Evolutionary conservation across 306 rosid genomes (phyloP), one percentile per base, ranked within the genome.

Genomic region (Castanopsis chinensis): DNA sequence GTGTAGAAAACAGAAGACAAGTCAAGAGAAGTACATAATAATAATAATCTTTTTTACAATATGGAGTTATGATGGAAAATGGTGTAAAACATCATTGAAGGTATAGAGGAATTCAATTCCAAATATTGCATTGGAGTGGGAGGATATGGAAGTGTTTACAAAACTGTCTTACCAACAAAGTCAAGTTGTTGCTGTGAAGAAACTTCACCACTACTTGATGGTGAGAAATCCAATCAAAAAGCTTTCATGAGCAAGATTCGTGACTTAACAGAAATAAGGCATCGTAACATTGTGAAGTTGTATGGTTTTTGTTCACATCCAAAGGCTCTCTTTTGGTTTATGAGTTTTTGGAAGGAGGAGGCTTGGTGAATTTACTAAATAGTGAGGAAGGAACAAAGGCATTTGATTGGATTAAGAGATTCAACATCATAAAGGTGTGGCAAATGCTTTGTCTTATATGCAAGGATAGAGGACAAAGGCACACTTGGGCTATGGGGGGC

Each of bases 221-320:
- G 58, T 8, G 76, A 32, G 59, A 65, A 52, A 43, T 30, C 59
- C 57, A 64, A 30, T 12, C 37, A 43, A 9, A 51, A 67, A 60
- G 83, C 74, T 5, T 83, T 83, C 15, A 4, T 56, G 33, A 78
- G 78, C 12, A 77, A 83, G 58, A 68, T 83, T 57, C 15, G 56
- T 19, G 83, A 72, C 14, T 23, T 54, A 17, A 30, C 53, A 11
- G 57, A 82, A 73, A 43, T 67, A 72, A 63, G 79, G 67, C 82
- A 82, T 41, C 56, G 58, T 55, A 82, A 82, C 64, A 82, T 82
- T 37, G 71, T 72, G 15, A 82, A 68, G 32, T 41, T 82, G 12
- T 23, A 25, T 32, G 76, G 82, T 0, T 73, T 82, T 52, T 82
- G 82, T 51, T 78, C 71, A 5, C 77, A 57, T 49, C 33, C 4